These are phyloP conservation scores for Citrullus colocynthis DNA, from an alignment of 306 rosid species.

Conservation along the genomic window DNA sequence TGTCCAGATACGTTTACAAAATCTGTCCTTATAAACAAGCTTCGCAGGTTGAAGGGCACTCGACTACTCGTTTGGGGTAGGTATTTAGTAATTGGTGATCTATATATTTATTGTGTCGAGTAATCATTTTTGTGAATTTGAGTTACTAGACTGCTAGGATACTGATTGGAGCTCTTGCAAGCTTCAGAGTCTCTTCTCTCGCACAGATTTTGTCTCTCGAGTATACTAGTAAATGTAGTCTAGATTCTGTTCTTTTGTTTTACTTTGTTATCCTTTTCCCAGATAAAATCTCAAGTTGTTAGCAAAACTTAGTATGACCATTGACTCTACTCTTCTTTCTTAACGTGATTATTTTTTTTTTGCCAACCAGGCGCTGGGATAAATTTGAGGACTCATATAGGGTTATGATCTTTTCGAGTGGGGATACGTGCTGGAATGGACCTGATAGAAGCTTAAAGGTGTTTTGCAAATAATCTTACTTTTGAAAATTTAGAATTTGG, in stretches of 20 bases:
- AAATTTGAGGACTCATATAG: constrained; percentile 82
- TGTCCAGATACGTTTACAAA: constrained; percentile 80
- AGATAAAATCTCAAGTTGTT: neutral
- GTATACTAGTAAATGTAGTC: neutral
- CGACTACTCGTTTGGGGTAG: constrained; percentile 88
- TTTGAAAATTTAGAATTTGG: neutral
- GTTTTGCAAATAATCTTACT: constrained; percentile 5
- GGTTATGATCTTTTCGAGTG: constrained; percentile 68
- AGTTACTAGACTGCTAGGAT: neutral
- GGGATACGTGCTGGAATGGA: constrained; percentile 98
- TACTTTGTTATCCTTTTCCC: neutral
- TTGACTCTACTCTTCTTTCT: neutral
- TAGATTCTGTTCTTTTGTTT: neutral
- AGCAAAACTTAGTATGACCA: neutral
- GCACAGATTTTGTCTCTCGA: neutral
- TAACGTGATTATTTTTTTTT: neutral
- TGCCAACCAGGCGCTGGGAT: constrained; percentile 65
- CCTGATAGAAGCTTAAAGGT: constrained; percentile 99
- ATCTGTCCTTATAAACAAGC: constrained; percentile 95
- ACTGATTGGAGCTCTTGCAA: neutral
- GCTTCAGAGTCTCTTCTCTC: neutral
- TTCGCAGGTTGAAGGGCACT: constrained; percentile 80
- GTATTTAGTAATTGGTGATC: constrained; percentile 7
- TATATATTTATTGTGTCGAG: neutral
- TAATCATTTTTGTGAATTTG: neutral